A percentile compares a stretch with the other conserved stretches of the same genome.
Conservation (phyloP, 768 basidiomycete genomes). For the Collybiopsis confluens region DNA sequence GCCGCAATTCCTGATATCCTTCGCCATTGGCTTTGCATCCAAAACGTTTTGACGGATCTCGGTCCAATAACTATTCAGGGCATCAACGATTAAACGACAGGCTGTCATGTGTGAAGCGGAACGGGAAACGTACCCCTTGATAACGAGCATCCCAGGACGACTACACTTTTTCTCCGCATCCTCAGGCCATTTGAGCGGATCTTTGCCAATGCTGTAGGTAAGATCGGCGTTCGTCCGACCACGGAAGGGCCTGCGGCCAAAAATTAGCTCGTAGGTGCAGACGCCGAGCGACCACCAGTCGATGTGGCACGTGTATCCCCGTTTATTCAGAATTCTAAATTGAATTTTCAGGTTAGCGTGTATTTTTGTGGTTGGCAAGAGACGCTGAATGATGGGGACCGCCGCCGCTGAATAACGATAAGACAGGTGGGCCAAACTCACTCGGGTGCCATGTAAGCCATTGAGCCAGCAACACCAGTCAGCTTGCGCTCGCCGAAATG, state of each 20-base stretch:
- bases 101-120: slow-evolving; percentile 2
- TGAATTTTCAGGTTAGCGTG: background rate
- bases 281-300: slow-evolving; percentile 99
- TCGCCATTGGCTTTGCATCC: slow-evolving; percentile 80
- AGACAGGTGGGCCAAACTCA: slow-evolving; percentile 24
- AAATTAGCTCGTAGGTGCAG: slow-evolving; percentile 87
- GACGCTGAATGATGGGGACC: slow-evolving; percentile 1
- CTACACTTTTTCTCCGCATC: slow-evolving; percentile 79
- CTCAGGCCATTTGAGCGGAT: slow-evolving; percentile 85
- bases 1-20: slow-evolving; percentile 73
- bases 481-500: slow-evolving; percentile 87
- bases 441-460: slow-evolving; percentile 98
- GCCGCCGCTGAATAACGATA: background rate
- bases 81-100: slow-evolving; percentile 7
- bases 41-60: slow-evolving; percentile 76
- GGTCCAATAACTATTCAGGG: slow-evolving; percentile 68
- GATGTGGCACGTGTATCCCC: slow-evolving; percentile 90
- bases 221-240: slow-evolving; percentile 91
- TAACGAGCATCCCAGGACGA: slow-evolving; percentile 68
- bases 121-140: slow-evolving; percentile 61
- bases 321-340: slow-evolving; percentile 74
- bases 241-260: slow-evolving; percentile 88
- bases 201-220: slow-evolving; percentile 88
- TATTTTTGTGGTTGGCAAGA: background rate
- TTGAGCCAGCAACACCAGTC: slow-evolving; percentile 93